Conservation (phyloP, 2,329 filamentous ascomycete species). For the Neophaeococcomyces aloes region DNA sequence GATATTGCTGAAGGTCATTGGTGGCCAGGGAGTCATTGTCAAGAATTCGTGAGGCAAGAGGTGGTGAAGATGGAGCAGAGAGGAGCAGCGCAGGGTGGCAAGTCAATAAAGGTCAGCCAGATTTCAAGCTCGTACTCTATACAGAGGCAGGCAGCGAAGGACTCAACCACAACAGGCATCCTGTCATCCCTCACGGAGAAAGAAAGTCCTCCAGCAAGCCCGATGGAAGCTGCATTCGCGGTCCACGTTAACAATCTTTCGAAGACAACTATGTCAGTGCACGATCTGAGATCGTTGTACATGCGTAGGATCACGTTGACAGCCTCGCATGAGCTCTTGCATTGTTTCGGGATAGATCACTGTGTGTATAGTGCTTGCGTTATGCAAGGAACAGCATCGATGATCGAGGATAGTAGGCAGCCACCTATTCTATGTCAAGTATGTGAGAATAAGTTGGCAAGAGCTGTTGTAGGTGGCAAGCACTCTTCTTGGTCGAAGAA, state of each 20-base stretch:
- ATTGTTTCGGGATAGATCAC: conserved; percentile 57
- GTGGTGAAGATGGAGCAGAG: conserved; percentile 20
- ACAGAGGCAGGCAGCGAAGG: too few relatives aligned
- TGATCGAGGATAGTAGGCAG: conserved; percentile 50
- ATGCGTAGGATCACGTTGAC: conserved; percentile 48
- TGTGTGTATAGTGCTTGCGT: conserved; percentile 49
- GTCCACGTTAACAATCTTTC: conserved; percentile 21
- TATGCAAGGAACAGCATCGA: conserved; percentile 50
- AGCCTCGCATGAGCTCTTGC: conserved; percentile 54
- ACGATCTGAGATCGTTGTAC: conserved; percentile 36
- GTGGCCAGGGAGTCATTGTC: conserved; percentile 57
- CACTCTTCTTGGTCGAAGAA: background rate
- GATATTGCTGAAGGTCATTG: conserved; percentile 37
- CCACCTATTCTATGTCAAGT: conserved; percentile 55
- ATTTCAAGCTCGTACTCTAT: too few relatives aligned
- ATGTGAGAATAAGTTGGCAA: conserved; percentile 45
- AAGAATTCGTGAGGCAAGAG: conserved; percentile 36
- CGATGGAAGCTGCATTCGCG: conserved; percentile 10
- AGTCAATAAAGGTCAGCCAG: background rate
- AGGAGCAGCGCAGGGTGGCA: background rate
- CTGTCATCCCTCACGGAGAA: too few relatives aligned
- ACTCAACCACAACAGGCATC: too few relatives aligned
- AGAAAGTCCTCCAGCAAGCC: conserved; percentile 6
- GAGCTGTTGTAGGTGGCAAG: conserved; percentile 13
- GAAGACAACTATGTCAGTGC: conserved; percentile 15